Evolutionary conservation across 176 grass and related monocot genomes (phyloP).

Genomic region (Eragrostis nindensis): DNA sequence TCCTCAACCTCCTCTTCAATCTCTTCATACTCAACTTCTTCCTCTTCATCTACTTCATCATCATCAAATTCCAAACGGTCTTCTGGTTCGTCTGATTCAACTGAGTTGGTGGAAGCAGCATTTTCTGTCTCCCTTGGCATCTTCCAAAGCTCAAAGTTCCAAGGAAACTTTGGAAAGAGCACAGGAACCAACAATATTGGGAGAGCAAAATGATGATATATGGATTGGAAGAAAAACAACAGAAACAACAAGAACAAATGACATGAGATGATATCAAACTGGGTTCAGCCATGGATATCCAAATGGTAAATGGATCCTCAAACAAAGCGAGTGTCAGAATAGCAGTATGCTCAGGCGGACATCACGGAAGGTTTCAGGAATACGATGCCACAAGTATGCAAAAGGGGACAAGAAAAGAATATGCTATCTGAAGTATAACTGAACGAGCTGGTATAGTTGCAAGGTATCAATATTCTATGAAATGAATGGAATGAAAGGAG

Average conservation of each 20-base stretch:
- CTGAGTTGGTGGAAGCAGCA: slow-evolving; percentile 44
- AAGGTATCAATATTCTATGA: slow-evolving; percentile 40
- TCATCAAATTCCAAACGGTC: slow-evolving; percentile 58
- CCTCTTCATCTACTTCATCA: slow-evolving; percentile 68
- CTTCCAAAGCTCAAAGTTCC: slow-evolving; percentile 64
- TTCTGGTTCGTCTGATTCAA: slow-evolving; percentile 37
- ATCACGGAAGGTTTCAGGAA: slow-evolving; percentile 35
- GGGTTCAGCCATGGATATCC: slow-evolving; percentile 54
- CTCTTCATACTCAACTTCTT: slow-evolving; percentile 72
- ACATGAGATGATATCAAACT: slow-evolving; percentile 49
- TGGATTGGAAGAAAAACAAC: slow-evolving; percentile 63
- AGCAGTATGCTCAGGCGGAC: slow-evolving; percentile 15
- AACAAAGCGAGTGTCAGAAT: slow-evolving; percentile 33
- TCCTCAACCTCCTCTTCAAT: slow-evolving; percentile 66
- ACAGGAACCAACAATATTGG: slow-evolving; percentile 56
- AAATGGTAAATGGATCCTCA: slow-evolving; percentile 33
- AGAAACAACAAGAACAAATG: slow-evolving; percentile 50
- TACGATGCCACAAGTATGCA: slow-evolving; percentile 28
- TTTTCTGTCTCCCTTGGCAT: slow-evolving; percentile 68
- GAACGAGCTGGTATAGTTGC: slow-evolving; percentile 32
- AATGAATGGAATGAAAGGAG: slow-evolving; percentile 34
- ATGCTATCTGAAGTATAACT: slow-evolving; percentile 48
- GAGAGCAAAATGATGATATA: slow-evolving; percentile 57
- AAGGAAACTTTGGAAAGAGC: slow-evolving; percentile 70
- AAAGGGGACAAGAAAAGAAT: slow-evolving; percentile 32